These are phyloP conservation scores for Cladosporium sp. DNA, from an alignment of 2,329 filamentous ascomycete species.

Conservation along the genomic window DNA sequence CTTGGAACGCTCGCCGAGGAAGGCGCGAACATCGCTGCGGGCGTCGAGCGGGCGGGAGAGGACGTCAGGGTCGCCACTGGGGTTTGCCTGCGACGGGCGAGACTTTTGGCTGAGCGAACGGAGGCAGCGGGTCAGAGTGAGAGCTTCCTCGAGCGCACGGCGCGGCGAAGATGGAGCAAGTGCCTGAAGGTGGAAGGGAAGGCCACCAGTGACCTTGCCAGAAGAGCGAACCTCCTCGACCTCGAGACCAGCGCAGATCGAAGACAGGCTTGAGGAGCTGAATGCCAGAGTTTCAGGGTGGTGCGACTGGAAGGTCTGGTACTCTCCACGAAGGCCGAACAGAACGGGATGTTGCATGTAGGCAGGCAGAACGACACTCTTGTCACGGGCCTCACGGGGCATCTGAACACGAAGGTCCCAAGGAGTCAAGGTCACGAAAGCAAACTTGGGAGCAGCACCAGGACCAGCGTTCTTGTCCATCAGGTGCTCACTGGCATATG, in stretches of 20 bases:
- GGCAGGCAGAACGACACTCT: constrained; percentile 91
- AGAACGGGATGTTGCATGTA: constrained; percentile 98
- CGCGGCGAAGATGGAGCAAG: constrained; percentile 92
- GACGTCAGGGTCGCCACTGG: constrained; percentile 91
- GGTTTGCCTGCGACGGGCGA: constrained; percentile 63
- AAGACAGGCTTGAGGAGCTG: constrained; percentile 89
- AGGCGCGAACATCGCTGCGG: constrained; percentile 91
- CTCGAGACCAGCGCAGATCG: constrained; percentile 97
- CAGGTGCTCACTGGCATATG: constrained; percentile 89
- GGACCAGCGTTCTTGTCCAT: constrained; percentile 73
- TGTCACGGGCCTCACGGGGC: constrained; percentile 95
- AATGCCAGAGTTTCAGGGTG: constrained; percentile 97
- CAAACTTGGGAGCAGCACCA: constrained; percentile 65
- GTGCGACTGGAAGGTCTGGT: constrained; percentile 97
- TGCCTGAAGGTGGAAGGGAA: constrained; percentile 96
- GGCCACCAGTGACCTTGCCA: constrained; percentile 96
- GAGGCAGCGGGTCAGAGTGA: constrained; percentile 89
- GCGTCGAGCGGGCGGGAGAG: constrained; percentile 95
- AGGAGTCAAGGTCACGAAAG: constrained; percentile 96
- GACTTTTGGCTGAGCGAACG: constrained; percentile 94
- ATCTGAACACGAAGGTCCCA: constrained; percentile 98
- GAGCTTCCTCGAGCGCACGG: constrained; percentile 94
- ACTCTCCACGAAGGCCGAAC: constrained; percentile 95
- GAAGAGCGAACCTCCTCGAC: constrained; percentile 97
- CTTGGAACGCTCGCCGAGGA: constrained; percentile 94